Base-by-base conservation (phyloP, 768 basidiomycete genomes). In the Phylloporus sp. region DNA sequence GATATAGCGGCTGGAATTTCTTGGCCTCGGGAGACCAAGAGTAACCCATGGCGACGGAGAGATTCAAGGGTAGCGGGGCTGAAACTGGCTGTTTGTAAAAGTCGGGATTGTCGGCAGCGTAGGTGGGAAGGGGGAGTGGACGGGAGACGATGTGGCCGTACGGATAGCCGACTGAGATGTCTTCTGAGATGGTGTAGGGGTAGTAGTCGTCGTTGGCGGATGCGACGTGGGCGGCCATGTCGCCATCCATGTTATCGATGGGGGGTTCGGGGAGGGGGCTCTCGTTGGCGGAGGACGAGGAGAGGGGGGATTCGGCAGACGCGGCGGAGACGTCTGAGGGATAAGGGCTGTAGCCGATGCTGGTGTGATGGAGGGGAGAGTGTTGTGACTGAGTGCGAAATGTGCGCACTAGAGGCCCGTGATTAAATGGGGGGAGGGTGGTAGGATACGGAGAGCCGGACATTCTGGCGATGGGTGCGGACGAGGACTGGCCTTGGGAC, bases 231-330 rank as follows among this genome's bases (percentile, higher is more conserved):
- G 66, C 49, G 0, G 57, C 42, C 3, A 44, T 27, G 50, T 68
- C 64, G 44, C 48, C 45, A 35, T 66, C 64, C 66, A 66, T 66
- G 15, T 10, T 59, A 44, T 72, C 69, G 49, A 70, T 50, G 50
- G 59, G 58, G 6, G 65, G 59, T 13, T 72, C 71, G 0, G 72
- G 66, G 17, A 71, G 59, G 13, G 71, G 72, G 34, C 70, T 72
- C 55, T 61, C 67, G 52, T 68, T 67, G 41, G 62, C 62, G 4
- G 72, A 72, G 11, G 63, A 63, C 6, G 69, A 69, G 7, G 74
- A 73, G 44, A 69, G 62, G 23, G 72, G 71, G 4, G 73, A 73
- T 38, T 66, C 64, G 1, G 64, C 52, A 14, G 65, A 65, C 4
- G 69, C 56, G 1, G 60, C 62, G 17, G 71, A 71, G 49, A 60